Evolutionary conservation across 768 basidiomycete genomes (phyloP), one percentile per base, ranked within the genome.

Genomic region (Pulveroboletus sp.): DNA sequence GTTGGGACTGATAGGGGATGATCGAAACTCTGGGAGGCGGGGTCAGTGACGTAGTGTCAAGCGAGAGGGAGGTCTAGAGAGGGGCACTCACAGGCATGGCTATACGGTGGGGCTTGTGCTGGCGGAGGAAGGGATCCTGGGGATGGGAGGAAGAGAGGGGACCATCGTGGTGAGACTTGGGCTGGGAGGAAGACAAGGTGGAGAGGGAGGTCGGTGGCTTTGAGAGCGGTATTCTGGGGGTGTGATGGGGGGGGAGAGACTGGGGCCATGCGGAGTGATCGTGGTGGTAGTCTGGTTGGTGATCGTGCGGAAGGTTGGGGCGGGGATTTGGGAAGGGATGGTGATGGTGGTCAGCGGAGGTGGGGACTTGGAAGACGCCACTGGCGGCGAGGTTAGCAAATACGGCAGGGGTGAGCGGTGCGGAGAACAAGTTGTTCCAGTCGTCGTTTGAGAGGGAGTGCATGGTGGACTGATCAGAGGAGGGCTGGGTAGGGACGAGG

Each of bases 381-480:
- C 80, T 81, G 3, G 83, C 77, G 11, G 80, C 75, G 38, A 87
- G 76, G 32, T 78, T 76, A 36, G 81, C 77, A 58, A 85, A 86
- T 31, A 81, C 69, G 39, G 76, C 63, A 6, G 83, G 80, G 52
- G 83, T 76, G 21, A 21, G 21, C 2, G 21, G 21, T 21, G 21
- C 21, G n/a, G 84, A 71, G 64, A 85, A 85, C 17, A 85, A 21
- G 21, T 21, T 69, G 24, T 65, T 69, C 86, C 86, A 88, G 31
- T 76, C 74, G n/a, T 63, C 63, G 47, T 50, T 57, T 6, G 59
- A 41, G 43, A 65, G 21, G 8, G 65, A 10, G 1, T 65, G 66
- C 61, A 63, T 67, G 40, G 41, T n/a, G 30, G 17, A 1, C 30
- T 27, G 55, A 62, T 66, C 59, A 40, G 52, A 8, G 8, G 43